Evolutionary conservation across 441 rosid genomes (phyloP).

Genomic region (Populus hybrid): DNA sequence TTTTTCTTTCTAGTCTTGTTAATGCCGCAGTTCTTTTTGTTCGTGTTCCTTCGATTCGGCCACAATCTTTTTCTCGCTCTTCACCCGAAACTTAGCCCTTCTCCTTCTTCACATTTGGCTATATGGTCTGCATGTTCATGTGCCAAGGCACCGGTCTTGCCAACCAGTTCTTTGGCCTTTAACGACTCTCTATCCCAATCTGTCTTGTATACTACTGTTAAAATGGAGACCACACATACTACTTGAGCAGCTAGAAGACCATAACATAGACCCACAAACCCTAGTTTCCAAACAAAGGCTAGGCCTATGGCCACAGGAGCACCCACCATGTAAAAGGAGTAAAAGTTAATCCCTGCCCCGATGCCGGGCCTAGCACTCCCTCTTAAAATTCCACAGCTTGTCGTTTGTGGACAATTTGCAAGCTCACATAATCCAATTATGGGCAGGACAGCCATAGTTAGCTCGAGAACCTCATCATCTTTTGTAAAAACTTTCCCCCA

Average conservation of each 20-base stretch:
- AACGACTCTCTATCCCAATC: conserved; percentile 76
- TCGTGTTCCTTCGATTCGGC: too few relatives aligned
- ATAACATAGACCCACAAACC: conserved; percentile 84
- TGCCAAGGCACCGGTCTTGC: conserved; percentile 23
- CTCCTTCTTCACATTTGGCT: conserved; percentile 28
- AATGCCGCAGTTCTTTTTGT: too few relatives aligned
- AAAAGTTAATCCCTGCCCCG: conserved; percentile 74
- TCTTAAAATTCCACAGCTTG: conserved; percentile 81
- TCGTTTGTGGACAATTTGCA: conserved; percentile 92
- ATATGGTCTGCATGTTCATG: conserved; percentile 19
- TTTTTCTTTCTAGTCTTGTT: too few relatives aligned
- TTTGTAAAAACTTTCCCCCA: conserved; percentile 70
- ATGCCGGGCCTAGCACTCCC: conserved; percentile 87
- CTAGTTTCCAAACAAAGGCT: conserved; percentile 56
- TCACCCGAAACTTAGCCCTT: conserved; percentile 2
- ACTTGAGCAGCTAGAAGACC: conserved; percentile 83
- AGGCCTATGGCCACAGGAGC: conserved; percentile 72
- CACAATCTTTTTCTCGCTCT: background rate
- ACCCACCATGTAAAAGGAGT: conserved; percentile 88
- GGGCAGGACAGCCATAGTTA: conserved; percentile 63
- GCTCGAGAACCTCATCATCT: conserved; percentile 51
- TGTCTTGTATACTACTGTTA: conserved; percentile 59
- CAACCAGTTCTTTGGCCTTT: conserved; percentile 64
- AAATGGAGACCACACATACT: conserved; percentile 62
- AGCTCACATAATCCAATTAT: conserved; percentile 83